Percentiles rank a stretch among this genome's conserved stretches.
These are phyloP conservation scores for Plasmodium yoelii DNA, from an alignment of 169 alveolate species.

Conservation along the genomic window DNA sequence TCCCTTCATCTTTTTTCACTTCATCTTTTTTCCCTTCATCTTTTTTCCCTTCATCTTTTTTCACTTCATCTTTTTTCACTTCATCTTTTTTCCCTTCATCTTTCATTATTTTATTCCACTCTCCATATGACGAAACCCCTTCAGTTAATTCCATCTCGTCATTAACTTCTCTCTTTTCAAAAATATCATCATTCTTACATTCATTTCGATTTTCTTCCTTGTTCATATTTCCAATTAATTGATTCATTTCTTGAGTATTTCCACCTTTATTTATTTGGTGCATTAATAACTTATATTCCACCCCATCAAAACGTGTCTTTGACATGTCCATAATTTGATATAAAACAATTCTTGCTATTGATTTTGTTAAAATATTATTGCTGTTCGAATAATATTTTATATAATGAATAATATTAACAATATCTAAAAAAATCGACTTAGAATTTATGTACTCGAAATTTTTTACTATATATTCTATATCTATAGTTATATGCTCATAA, in stretches of 20 bases:
- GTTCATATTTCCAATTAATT: too few species aligned
- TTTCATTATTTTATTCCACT: neutral
- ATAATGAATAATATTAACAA: slow-evolving; percentile 37
- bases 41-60: slow-evolving; percentile 9
- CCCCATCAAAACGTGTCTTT: slow-evolving; percentile 2
- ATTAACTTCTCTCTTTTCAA: neutral
- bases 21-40: neutral
- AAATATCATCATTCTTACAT: neutral
- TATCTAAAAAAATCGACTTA: slow-evolving; percentile 52
- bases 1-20: neutral
- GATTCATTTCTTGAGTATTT: neutral
- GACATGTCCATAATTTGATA: slow-evolving; percentile 12
- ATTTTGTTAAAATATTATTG: slow-evolving; percentile 24
- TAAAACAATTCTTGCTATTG: slow-evolving; percentile 23
- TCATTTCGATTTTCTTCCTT: neutral
- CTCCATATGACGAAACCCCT: neutral
- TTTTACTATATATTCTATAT: slow-evolving; percentile 19
- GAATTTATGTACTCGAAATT: slow-evolving; percentile 31
- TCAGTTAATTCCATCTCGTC: neutral
- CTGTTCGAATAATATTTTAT: slow-evolving; percentile 43
- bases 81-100: neutral
- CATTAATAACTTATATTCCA: slow-evolving; percentile 11
- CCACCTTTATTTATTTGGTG: slow-evolving; percentile 1
- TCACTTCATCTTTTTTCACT: too few species aligned
- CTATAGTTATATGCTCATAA: slow-evolving; percentile 21